Percentiles rank a stretch among this genome's conserved stretches.
phyloP scores from a whole-genome alignment of 2,329 filamentous ascomycete species.

The Diaporthe nobilis region DNA sequence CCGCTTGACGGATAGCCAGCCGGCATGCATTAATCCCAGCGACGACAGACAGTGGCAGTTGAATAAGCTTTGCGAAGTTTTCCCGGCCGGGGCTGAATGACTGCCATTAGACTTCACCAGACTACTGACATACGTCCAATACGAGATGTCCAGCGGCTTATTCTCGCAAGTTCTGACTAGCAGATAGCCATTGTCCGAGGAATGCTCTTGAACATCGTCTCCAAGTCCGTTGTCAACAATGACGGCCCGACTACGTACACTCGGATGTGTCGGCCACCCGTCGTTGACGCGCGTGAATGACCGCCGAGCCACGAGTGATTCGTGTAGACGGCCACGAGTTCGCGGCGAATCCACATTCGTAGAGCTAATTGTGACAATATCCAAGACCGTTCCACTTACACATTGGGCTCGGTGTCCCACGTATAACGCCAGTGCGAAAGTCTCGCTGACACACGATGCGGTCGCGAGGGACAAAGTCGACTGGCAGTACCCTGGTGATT shows the following conservation, averaged over 20 bases:
- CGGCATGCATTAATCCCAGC: background rate
- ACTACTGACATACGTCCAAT: background rate
- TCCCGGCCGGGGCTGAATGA: background rate
- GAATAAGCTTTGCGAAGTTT: constrained; percentile 18
- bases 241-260: background rate
- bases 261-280: background rate
- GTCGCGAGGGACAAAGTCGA: background rate
- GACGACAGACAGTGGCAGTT: background rate
- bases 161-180: background rate
- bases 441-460: background rate
- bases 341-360: constrained; percentile 1
- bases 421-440: background rate
- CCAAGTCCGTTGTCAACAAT: too few relatives aligned
- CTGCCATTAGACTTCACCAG: background rate
- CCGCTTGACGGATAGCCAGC: background rate
- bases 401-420: background rate
- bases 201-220: background rate
- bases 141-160: background rate
- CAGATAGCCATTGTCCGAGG: background rate
- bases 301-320: constrained; percentile 25
- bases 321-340: background rate
- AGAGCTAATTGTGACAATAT: background rate
- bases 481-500: too few relatives aligned
- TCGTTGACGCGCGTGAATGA: constrained; percentile 1
- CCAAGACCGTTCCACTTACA: background rate